A percentile compares a stretch with the other conserved stretches of the same genome.
phyloP scores from a whole-genome alignment of 2,329 filamentous ascomycete genomes.

The Neocatenulostroma microsporum region DNA sequence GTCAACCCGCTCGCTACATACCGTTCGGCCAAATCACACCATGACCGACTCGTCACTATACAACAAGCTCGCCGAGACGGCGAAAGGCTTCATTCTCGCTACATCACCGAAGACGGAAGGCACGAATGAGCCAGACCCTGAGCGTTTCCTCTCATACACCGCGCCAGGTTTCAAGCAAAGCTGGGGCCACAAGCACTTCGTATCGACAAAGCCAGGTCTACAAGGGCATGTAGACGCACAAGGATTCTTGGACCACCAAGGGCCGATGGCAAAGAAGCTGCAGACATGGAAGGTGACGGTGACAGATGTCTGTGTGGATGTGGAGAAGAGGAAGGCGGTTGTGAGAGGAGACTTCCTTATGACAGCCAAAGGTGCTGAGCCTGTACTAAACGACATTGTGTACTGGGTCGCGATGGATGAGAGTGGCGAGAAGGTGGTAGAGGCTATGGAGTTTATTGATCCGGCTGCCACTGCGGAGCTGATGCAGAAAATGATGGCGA shows the following conservation, averaged over 20 bases:
- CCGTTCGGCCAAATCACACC: too few relatives aligned
- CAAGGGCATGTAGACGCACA: conserved; percentile 15
- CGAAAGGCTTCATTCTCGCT: conserved; percentile 13
- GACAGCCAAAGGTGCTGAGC: conserved; percentile 15
- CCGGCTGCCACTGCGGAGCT: conserved; percentile 19
- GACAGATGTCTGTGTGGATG: conserved; percentile 23
- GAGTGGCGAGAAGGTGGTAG: conserved; percentile 17
- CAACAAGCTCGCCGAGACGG: conserved; percentile 11
- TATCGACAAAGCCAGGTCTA: conserved; percentile 17
- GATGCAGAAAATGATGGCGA: too few relatives aligned
- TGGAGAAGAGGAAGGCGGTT: conserved; percentile 16
- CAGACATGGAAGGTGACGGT: conserved; percentile 20
- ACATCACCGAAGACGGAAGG: conserved; percentile 11
- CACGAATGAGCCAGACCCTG: conserved; percentile 15
- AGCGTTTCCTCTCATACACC: conserved; percentile 16
- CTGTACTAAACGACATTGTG: conserved; percentile 28
- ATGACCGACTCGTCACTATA: conserved; percentile 10
- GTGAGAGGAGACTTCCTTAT: conserved; percentile 24
- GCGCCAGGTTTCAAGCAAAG: conserved; percentile 17
- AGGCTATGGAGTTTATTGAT: conserved; percentile 29
- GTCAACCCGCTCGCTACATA: too few relatives aligned
- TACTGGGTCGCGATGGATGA: conserved; percentile 27
- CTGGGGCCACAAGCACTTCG: conserved; percentile 28
- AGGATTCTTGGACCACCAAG: conserved; percentile 20
- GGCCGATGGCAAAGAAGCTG: conserved; percentile 18